Evolutionary conservation across 805 yeast genomes (phyloP).

Genomic region (Kregervanrija fluxuum): DNA sequence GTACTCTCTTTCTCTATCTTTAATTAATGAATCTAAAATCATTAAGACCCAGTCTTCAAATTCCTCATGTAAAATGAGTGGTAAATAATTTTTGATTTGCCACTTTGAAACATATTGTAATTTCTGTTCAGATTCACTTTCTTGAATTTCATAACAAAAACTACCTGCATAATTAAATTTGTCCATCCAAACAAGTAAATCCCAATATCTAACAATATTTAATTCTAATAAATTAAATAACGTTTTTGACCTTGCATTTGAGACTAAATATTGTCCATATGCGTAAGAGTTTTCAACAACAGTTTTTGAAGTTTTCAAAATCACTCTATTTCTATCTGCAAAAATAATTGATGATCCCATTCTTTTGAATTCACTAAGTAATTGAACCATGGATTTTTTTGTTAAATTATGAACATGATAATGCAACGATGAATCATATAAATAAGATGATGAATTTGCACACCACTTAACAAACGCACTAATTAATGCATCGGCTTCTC

Average conservation of each 20-base stretch:
- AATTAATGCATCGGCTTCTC: slow-evolving; percentile 76
- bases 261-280: slow-evolving; percentile 75
- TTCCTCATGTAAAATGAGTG: slow-evolving; percentile 68
- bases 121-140: slow-evolving; percentile 31
- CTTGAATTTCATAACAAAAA: slow-evolving; percentile 38
- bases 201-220: slow-evolving; percentile 77
- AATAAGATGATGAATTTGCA: slow-evolving; percentile 59
- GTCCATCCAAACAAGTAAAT: slow-evolving; percentile 92
- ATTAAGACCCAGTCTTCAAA: slow-evolving; percentile 83
- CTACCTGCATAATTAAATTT: slow-evolving; percentile 80
- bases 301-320: slow-evolving; percentile 66
- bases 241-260: slow-evolving; percentile 72
- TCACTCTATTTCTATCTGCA: slow-evolving; percentile 70
- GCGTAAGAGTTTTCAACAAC: slow-evolving; percentile 86
- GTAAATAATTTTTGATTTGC: slow-evolving; percentile 73
- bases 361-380: slow-evolving; percentile 68
- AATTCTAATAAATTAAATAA: slow-evolving; percentile 78
- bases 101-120: slow-evolving; percentile 54
- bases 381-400: slow-evolving; percentile 71
- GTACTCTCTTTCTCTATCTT: slow-evolving; percentile 36
- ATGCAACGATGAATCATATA: slow-evolving; percentile 73
- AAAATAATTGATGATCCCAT: slow-evolving; percentile 75
- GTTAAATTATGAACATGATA: slow-evolving; percentile 86
- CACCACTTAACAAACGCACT: slow-evolving; percentile 84
- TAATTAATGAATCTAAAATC: slow-evolving; percentile 62